phyloP scores from a whole-genome alignment of 2,329 filamentous ascomycete genomes.

The Ustilaginoidea virens region DNA sequence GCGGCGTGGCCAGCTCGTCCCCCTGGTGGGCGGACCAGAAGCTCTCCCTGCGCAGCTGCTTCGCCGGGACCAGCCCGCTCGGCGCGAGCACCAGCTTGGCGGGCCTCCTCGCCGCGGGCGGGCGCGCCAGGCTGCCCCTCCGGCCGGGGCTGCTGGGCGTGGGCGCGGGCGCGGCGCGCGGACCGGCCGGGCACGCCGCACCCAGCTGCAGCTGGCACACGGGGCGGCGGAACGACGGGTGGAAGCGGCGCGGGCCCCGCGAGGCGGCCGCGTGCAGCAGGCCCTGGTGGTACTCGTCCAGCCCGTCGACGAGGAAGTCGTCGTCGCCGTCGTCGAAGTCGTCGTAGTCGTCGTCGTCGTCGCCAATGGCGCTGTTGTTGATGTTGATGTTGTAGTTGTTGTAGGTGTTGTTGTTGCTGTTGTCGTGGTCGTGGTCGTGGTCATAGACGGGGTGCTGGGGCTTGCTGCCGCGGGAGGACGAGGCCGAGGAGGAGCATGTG shows the following conservation, averaged over 20 bases:
- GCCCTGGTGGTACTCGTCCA: neutral
- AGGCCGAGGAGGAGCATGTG: no score
- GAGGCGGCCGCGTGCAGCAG: neutral
- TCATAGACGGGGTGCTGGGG: no score
- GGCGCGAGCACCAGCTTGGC: neutral
- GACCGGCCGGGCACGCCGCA: neutral
- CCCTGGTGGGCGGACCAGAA: constrained; percentile 2
- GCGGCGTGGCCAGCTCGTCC: constrained; percentile 2
- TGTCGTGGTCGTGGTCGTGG: no score
- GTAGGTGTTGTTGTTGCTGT: no score
- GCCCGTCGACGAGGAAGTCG: no score
- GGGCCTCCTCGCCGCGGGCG: no score
- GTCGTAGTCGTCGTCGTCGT: no score
- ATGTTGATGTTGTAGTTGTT: no score
- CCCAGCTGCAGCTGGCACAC: neutral
- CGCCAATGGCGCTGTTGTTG: no score
- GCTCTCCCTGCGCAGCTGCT: constrained; percentile 1
- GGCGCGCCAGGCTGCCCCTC: no score
- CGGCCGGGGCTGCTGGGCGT: neutral
- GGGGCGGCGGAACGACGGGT: neutral
- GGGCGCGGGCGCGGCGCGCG: neutral
- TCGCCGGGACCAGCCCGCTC: neutral
- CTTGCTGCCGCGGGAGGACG: no score
- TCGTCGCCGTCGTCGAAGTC: no score
- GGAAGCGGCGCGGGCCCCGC: neutral